Base-by-base conservation (phyloP, 164 flowering plant species). In the Berberis vulgaris region DNA sequence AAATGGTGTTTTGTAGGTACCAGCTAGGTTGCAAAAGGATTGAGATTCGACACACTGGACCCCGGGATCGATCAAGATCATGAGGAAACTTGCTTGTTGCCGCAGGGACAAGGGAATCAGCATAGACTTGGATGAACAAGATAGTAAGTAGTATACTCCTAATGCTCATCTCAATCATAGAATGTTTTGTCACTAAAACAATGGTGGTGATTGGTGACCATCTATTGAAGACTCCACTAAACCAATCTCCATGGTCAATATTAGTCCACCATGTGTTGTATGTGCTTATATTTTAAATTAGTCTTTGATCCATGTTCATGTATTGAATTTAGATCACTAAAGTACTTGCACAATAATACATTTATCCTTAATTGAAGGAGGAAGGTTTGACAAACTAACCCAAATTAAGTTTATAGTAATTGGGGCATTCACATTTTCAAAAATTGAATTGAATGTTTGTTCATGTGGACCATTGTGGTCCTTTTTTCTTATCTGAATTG, bases 101-200 rank as follows among this genome's bases (percentile, higher is more conserved):
- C 70, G 82, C 3, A 57, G 84, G 52, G 87, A 81, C 59, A 78
- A 80, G 62, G 86, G 78, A 57, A 64, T 76, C 40, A 85, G 96
- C 76, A 41, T 86, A 43, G 97, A 88, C 73, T 81, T 85, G 56
- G 94, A 88, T 64, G 88, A 85, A 58, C 87, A 80, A 68, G 91
- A 91, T 6, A 78, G 97, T 91, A 79, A 80, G 88, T 26, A 43
- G 42, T 55, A 2, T 6, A 12, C 2, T 46, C 59, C 12, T 5
- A 9, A 40, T 50, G 2, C 45, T n/a, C 60, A 9, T 49, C 44
- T 53, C 45, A 50, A 41, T 58, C 62, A 5, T 41, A 9, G 2
- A 6, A 9, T 40, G 9, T 54, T 1, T 8, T 57, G 13, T 26
- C n/a, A 41, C 44, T 43, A 12, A 42, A 42, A 40, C 41, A 59